Evolutionary conservation across 192 early-diverging fungal species (phyloP).

Genomic region (Dimargaris xerosporica): DNA sequence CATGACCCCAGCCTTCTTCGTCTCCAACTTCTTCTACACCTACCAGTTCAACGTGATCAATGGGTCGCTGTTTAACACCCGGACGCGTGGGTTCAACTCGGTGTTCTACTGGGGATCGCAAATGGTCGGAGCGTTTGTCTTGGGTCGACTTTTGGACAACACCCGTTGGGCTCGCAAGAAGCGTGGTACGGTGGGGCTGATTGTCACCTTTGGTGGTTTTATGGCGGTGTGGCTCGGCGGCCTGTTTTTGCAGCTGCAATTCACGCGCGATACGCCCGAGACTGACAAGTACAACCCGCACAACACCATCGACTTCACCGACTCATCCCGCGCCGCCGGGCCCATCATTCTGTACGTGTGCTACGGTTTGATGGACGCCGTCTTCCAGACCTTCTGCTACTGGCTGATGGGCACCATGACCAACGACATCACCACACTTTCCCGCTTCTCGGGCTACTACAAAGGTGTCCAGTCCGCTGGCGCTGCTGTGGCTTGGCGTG

Average conservation of each 20-base stretch:
- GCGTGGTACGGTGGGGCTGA: conserved; percentile 46
- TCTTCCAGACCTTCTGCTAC: conserved; percentile 70
- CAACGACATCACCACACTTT: conserved; percentile 56
- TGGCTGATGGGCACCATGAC: conserved; percentile 78
- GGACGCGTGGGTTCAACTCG: conserved; percentile 57
- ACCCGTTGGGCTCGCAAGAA: conserved; percentile 31
- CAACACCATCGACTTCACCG: conserved; percentile 30
- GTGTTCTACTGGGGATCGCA: conserved; percentile 64
- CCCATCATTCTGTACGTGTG: conserved; percentile 53
- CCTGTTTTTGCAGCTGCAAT: conserved; percentile 40
- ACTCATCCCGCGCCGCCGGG: conserved; percentile 31
- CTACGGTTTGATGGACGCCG: conserved; percentile 65
- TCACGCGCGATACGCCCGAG: conserved; percentile 18
- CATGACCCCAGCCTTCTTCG: conserved; percentile 49
- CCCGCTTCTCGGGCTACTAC: conserved; percentile 75
- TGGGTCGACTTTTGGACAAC: conserved; percentile 54
- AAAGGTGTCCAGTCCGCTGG: conserved; percentile 77
- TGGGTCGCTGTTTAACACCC: conserved; percentile 45
- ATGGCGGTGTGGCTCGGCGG: conserved; percentile 50
- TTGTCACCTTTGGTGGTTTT: conserved; percentile 28
- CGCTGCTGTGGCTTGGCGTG: conserved; percentile 53
- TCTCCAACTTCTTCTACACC: conserved; percentile 69
- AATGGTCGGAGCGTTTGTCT: conserved; percentile 44
- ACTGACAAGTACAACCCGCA: conserved; percentile 14
- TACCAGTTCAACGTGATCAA: conserved; percentile 55